A percentile compares a stretch with the other conserved stretches of the same genome.
phyloP scores from a whole-genome alignment of 331 rosid species.

The Dryas integrifolia region DNA sequence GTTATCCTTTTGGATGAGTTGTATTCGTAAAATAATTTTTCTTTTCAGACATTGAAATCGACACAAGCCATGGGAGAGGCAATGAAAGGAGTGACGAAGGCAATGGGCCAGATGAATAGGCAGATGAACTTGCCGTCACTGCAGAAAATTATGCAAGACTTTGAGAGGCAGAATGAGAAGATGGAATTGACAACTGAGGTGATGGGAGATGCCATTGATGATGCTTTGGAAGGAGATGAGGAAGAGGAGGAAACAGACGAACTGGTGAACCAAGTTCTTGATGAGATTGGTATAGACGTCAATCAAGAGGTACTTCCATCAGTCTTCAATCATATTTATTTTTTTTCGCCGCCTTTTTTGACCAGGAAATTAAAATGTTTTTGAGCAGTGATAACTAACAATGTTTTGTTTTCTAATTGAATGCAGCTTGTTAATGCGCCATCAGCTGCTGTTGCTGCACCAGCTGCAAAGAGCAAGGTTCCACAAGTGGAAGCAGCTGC shows the following conservation, averaged over 20 bases:
- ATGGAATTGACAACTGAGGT: constrained; percentile 83
- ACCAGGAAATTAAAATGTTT: not conserved
- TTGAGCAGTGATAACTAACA: not conserved
- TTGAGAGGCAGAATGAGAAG: constrained; percentile 89
- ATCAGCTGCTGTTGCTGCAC: constrained; percentile 77
- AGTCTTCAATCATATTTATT: not conserved
- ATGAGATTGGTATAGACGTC: constrained; percentile 81
- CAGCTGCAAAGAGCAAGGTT: constrained; percentile 64
- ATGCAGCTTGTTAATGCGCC: constrained; percentile 92
- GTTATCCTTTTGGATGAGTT: not conserved
- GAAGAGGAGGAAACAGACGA: constrained; percentile 95
- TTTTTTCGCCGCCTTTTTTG: not conserved
- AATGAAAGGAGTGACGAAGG: constrained; percentile 97
- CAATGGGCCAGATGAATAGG: constrained; percentile 98
- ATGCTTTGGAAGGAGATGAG: constrained; percentile 96
- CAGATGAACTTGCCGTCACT: constrained; percentile 92
- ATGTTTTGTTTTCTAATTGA: constrained; percentile 23
- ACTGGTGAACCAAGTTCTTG: constrained; percentile 90
- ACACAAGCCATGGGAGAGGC: constrained; percentile 99
- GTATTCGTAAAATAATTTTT: not conserved
- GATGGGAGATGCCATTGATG: constrained; percentile 95
- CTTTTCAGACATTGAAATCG: constrained; percentile 75
- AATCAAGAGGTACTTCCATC: constrained; percentile 75
- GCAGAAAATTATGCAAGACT: constrained; percentile 95
- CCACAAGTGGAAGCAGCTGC: constrained; percentile 74